phyloP scores from a whole-genome alignment of 306 rosid genomes.

The Fagus sylvatica region DNA sequence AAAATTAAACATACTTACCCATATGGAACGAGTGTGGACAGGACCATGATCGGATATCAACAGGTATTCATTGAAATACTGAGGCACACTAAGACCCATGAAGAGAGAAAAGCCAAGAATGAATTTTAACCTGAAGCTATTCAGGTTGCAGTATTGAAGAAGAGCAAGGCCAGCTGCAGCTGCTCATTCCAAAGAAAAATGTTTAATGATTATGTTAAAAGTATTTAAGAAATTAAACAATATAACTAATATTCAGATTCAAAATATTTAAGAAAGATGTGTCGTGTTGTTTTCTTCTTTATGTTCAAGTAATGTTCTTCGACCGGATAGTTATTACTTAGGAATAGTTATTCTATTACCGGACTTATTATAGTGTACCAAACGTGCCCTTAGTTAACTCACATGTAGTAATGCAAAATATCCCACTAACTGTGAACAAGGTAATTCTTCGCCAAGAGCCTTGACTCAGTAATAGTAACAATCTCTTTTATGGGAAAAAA shows the following conservation, averaged over 20 bases:
- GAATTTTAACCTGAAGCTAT: conserved; percentile 72
- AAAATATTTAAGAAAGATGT: neutral
- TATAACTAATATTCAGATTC: neutral
- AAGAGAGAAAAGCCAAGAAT: conserved; percentile 79
- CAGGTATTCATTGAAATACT: conserved; percentile 59
- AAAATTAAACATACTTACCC: conserved; percentile 38
- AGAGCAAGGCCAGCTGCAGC: conserved; percentile 70
- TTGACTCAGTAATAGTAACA: too few relatives aligned
- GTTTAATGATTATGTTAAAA: neutral
- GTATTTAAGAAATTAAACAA: neutral
- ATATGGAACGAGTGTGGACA: conserved; percentile 55
- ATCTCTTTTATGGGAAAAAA: too few relatives aligned
- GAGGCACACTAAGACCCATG: conserved; percentile 79
- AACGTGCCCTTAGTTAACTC: too few relatives aligned
- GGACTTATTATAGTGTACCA: too few relatives aligned
- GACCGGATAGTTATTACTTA: too few relatives aligned
- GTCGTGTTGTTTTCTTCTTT: neutral
- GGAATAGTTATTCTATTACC: too few relatives aligned
- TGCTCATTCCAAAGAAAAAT: conserved; percentile 37
- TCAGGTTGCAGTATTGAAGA: conserved; percentile 86
- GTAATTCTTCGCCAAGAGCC: too few relatives aligned
- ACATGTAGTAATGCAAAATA: too few relatives aligned
- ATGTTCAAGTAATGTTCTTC: too few relatives aligned
- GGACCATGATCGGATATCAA: conserved; percentile 58
- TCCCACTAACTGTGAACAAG: too few relatives aligned